Base-by-base conservation (phyloP, 495 filamentous ascomycete genomes). In the Staphylotrichum tortipilum region DNA sequence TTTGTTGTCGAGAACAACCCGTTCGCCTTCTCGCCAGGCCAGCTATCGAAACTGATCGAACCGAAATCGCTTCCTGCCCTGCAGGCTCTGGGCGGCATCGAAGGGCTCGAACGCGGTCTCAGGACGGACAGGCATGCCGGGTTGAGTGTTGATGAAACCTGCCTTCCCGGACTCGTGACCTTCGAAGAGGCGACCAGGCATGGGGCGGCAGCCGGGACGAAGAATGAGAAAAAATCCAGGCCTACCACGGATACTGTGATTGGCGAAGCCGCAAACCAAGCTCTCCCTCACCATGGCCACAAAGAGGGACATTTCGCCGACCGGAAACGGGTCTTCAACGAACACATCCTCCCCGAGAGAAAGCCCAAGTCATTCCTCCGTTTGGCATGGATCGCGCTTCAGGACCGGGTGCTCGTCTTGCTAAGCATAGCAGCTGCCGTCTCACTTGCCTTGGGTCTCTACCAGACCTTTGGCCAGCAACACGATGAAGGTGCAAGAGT, bases 381-480 rank as follows among this genome's bases (percentile, higher is more conserved):
- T 51, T 56, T 89, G 17, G 79, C 87, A 49, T 90, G 85, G 85
- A 78, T 81, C 54, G 84, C 84, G 8, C 86, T 86, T 60, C 85
- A 89, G 52, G 86, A 90, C 63, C 83, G 84, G 47, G 83, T 89
- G 24, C 71, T 90, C 35, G 83, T 89, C 22, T 67, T 86, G 12
- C 67, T 87, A 41, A 81, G 80, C 10, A 70, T 78, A 14, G 84
- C 84, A 7, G 84, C 83, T 10, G 63, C 84, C 34, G 68, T 86
- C 14, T 85, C 82, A 3, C 67, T 87, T 36, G 81, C 75, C 23
- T 66, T 86, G 36, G 84, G 83, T 11, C 71, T 87, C 7, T 87
- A 87, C 56, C 78, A 85, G 64, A 70, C 70, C 26, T 66, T 76
- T 49, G 65, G 64, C 22, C 55, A 53, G 3, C 39, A 61, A 3